Evolutionary conservation across 192 early-diverging fungal genomes (phyloP).

Genomic region (Mortierella hygrophila): DNA sequence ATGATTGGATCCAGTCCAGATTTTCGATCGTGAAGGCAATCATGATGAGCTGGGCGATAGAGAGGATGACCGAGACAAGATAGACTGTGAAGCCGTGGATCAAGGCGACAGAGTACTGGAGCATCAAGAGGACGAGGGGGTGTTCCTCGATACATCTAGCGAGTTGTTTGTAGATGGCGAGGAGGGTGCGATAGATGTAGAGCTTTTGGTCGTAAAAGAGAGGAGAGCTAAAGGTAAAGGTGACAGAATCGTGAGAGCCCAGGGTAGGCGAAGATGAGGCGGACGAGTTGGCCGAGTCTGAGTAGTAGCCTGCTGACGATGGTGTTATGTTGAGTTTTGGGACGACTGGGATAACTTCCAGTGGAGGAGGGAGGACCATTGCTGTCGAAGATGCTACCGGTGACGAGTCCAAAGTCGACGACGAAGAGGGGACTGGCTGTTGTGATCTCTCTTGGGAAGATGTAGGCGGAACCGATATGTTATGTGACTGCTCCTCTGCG

Average conservation of each 20-base stretch:
- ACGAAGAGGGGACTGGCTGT: background rate
- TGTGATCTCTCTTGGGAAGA: background rate
- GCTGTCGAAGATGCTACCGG: background rate
- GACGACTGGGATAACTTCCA: background rate
- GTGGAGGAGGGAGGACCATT: background rate
- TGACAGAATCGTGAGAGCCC: conserved; percentile 16
- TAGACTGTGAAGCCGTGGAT: conserved; percentile 40
- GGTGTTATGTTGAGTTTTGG: background rate
- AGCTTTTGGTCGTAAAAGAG: conserved; percentile 53
- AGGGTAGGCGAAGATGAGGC: conserved; percentile 21
- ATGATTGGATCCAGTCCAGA: conserved; percentile 46
- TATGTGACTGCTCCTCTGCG: background rate
- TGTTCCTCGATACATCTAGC: conserved; percentile 15
- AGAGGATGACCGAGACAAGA: conserved; percentile 38
- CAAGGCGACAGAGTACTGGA: conserved; percentile 44
- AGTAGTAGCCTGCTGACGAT: background rate
- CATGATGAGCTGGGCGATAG: conserved; percentile 43
- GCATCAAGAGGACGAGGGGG: conserved; percentile 28
- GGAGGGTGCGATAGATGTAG: conserved; percentile 34
- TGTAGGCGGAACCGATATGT: background rate
- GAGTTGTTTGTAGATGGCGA: conserved; percentile 20
- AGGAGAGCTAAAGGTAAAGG: conserved; percentile 42
- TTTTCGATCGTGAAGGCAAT: conserved; percentile 45
- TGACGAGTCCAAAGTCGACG: background rate
- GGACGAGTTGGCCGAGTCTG: conserved; percentile 13